phyloP scores from a whole-genome alignment of 129 eudicot genomes.

The Scalesia atractyloides region DNA sequence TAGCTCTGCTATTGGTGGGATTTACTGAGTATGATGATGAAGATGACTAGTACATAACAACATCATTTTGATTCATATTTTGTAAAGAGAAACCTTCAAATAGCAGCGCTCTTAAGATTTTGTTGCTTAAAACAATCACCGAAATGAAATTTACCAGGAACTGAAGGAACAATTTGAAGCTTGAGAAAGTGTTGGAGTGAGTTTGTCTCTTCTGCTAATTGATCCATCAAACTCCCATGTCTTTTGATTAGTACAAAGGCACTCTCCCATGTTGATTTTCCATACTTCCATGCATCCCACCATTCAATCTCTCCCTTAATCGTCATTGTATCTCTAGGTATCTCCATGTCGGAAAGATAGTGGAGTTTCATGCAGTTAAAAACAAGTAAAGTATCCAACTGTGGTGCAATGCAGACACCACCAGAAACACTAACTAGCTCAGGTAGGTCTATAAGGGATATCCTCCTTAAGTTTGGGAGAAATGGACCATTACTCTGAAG shows the following conservation, averaged over 20 bases:
- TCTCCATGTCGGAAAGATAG: constrained; percentile 24
- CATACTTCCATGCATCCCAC: constrained; percentile 26
- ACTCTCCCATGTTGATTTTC: constrained; percentile 12
- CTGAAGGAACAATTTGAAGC: constrained; percentile 7
- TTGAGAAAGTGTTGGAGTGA: constrained; percentile 29
- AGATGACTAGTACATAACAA: neutral
- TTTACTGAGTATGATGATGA: too few relatives aligned
- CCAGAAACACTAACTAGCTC: constrained; percentile 33
- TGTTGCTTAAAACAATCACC: neutral
- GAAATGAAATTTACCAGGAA: constrained; percentile 16
- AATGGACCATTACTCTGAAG: constrained; percentile 11
- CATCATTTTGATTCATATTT: constrained; percentile 1
- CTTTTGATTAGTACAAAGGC: constrained; percentile 21
- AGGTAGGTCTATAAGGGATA: constrained; percentile 32
- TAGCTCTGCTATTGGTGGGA: too few relatives aligned
- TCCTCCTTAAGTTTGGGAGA: constrained; percentile 25
- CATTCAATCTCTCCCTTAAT: constrained; percentile 33
- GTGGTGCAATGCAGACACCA: constrained; percentile 36
- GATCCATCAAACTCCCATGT: constrained; percentile 35
- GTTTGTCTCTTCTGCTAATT: constrained; percentile 27
- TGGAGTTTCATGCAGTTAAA: constrained; percentile 39
- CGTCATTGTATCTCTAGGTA: constrained; percentile 4
- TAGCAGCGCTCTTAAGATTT: neutral
- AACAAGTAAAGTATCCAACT: constrained; percentile 26
- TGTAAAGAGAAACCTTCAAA: neutral